Conservation (phyloP, 1,139 yeast genomes). For the Candida anutae region DNA sequence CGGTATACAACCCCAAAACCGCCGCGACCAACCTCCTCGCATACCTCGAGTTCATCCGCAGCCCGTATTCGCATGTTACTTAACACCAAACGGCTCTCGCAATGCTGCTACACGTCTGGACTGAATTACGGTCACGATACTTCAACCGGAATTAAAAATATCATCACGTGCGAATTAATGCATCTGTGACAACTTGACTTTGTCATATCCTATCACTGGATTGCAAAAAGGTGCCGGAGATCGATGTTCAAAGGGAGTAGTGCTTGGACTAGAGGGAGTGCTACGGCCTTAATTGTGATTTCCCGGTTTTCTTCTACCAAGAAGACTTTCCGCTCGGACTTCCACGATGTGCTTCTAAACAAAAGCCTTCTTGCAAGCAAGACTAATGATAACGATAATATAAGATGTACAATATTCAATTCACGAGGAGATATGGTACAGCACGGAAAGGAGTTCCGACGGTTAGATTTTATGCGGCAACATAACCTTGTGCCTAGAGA, state of each 20-base stretch:
- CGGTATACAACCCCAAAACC: conserved; percentile 84
- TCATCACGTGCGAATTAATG: too few species aligned
- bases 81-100: too few species aligned
- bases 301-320: background rate
- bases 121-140: too few species aligned
- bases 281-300: too few species aligned
- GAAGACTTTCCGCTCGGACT: conserved; percentile 1
- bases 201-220: too few species aligned
- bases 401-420: conserved; percentile 55
- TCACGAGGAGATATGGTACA: conserved; percentile 26
- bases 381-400: conserved; percentile 18
- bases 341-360: conserved; percentile 16
- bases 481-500: conserved; percentile 34
- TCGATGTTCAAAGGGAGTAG: too few species aligned
- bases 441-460: conserved; percentile 33
- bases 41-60: conserved; percentile 43
- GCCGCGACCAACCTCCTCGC: conserved; percentile 79
- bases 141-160: too few species aligned
- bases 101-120: too few species aligned
- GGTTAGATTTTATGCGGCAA: conserved; percentile 28
- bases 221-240: too few species aligned
- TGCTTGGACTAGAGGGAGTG: too few species aligned
- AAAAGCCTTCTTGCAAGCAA: conserved; percentile 16
- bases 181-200: too few species aligned
- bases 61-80: conserved; percentile 21